Percentiles rank a stretch among this genome's conserved stretches.
phyloP scores from a whole-genome alignment of 306 rosid genomes.

The Prunus davidiana region DNA sequence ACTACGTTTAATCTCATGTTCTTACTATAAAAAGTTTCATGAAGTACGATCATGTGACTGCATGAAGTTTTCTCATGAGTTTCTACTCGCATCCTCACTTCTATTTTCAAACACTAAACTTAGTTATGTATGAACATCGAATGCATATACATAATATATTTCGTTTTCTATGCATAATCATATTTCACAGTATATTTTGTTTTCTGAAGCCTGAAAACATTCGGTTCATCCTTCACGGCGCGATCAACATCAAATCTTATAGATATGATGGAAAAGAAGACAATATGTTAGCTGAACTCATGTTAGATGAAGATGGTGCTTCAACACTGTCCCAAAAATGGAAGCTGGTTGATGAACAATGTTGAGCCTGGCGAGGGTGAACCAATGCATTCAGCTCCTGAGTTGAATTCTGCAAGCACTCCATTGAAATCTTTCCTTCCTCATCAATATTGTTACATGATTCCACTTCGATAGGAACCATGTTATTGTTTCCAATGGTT shows the following conservation, averaged over 20 bases:
- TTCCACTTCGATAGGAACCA: no score
- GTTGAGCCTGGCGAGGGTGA: constrained; percentile 21
- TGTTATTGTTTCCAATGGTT: constrained; percentile 16
- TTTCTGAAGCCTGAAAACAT: background rate
- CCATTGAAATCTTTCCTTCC: constrained; percentile 46
- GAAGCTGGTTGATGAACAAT: constrained; percentile 29
- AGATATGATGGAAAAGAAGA: constrained; percentile 7
- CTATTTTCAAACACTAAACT: background rate
- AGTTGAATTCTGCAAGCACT: constrained; percentile 32
- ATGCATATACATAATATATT: background rate
- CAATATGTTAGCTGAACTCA: background rate
- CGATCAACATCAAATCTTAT: background rate
- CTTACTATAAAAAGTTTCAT: no score
- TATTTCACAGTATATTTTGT: background rate
- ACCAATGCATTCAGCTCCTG: no score
- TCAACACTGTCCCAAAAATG: background rate
- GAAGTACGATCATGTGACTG: background rate
- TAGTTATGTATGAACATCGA: background rate
- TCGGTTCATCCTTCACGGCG: background rate
- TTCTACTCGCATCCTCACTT: background rate
- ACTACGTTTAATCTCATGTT: no score
- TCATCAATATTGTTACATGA: constrained; percentile 40
- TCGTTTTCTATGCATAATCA: background rate
- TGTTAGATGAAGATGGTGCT: background rate
- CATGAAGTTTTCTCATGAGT: background rate